These are phyloP conservation scores for Hypoxylon trugodes DNA, from an alignment of 495 filamentous ascomycete species.

Conservation along the genomic window DNA sequence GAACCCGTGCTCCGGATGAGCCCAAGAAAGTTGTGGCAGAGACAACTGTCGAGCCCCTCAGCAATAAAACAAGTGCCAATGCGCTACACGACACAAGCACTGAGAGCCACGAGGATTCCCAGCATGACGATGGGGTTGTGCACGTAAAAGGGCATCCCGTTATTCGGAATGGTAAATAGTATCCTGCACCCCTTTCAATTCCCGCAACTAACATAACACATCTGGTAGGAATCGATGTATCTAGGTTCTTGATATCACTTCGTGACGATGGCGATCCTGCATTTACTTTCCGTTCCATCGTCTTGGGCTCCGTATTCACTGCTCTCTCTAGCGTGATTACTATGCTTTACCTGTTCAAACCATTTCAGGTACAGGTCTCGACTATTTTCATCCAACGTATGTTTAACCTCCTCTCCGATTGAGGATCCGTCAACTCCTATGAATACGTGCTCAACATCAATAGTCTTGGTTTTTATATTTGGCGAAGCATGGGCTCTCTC, in stretches of 20 bases:
- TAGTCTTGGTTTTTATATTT: slow-evolving; percentile 46
- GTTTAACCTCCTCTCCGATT: neutral
- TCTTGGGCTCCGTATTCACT: slow-evolving; percentile 54
- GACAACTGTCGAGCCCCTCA: neutral
- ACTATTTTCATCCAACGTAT: slow-evolving; percentile 23
- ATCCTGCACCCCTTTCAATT: neutral
- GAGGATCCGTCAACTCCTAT: neutral
- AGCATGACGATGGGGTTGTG: neutral
- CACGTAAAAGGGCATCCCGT: slow-evolving; percentile 27
- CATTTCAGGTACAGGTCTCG: slow-evolving; percentile 22
- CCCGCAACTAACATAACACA: neutral
- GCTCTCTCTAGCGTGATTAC: slow-evolving; percentile 60
- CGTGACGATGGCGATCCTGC: slow-evolving; percentile 56
- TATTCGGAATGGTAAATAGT: slow-evolving; percentile 20
- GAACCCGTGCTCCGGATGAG: neutral
- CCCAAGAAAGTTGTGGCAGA: slow-evolving; percentile 10
- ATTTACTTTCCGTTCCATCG: slow-evolving; percentile 56
- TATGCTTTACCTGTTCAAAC: slow-evolving; percentile 26
- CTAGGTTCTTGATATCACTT: slow-evolving; percentile 48
- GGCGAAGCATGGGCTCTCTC: slow-evolving; percentile 22
- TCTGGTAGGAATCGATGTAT: slow-evolving; percentile 25
- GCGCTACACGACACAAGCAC: neutral
- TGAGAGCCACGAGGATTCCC: slow-evolving; percentile 5
- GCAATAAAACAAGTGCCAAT: neutral
- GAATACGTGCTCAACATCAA: slow-evolving; percentile 40